Evolutionary conservation across 1,284 basidiomycete genomes (phyloP), one percentile per base, ranked within the genome.

Genomic region (Trametes polyzona): DNA sequence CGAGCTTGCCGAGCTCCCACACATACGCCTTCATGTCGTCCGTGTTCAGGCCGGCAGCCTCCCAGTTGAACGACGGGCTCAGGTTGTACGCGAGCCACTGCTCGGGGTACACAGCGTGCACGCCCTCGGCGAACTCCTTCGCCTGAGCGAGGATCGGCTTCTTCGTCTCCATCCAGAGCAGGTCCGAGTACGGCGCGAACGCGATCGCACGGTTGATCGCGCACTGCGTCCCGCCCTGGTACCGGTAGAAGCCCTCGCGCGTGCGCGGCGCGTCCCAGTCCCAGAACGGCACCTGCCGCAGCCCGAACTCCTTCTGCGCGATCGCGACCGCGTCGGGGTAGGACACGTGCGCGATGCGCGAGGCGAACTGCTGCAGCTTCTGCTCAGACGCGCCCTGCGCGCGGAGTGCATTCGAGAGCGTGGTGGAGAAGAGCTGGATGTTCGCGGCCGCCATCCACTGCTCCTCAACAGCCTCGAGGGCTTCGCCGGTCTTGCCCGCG

Each of bases 161-260:
- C 81, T 96, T 96, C 61, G 97, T 99, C 83, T 99, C 96, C 95
- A 97, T 96, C 95, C 95, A 95, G 63, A 96, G 71, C 52, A 95
- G 76, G 73, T 98, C 96, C 36, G 93, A 90, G 74, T 96, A 94
- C 1, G 94, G 95, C 21, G 95, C 95, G 69, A 95, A 99, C 32
- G 94, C 95, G 63, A 95, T 80, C 27, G 92, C 92, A 60, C 96
- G 93, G 77, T 93, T 91, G 72, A 99, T 84, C 19, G 95, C 96
- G 71, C 94, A 96, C 71, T 92, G 87, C 6, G 96, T 99, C 16
- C 96, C 96, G 59, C 96, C 96, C 74, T 95, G 93, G 83, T 96
- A 98, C 65, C 95, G 88, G 83, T 96, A 98, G 81, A 85, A 97
- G 44, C 96, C 96, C 74, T 98, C 96, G 52, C 96, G 86, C 0